Percentiles rank a stretch among this genome's conserved stretches.
These are phyloP conservation scores for Nicotiana sylvestris DNA, from an alignment of 257 asterid genomes.

Conservation along the genomic window DNA sequence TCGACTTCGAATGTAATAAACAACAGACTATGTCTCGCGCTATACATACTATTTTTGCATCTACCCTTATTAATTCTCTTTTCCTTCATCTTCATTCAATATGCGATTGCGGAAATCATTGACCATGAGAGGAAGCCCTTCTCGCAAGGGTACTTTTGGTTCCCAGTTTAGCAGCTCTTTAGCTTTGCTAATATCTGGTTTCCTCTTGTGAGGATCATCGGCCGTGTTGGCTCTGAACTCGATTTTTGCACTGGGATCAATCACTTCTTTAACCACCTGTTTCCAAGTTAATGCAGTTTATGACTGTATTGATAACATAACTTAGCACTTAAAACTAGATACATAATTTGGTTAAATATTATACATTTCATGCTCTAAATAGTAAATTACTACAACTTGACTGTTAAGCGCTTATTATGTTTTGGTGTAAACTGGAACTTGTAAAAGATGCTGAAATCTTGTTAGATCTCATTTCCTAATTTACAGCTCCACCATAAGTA, in stretches of 20 bases:
- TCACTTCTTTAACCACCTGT: slow-evolving; percentile 90
- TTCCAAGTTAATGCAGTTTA: background rate
- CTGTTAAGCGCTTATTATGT: no score
- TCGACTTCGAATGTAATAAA: slow-evolving; percentile 3
- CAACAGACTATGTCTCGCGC: slow-evolving; percentile 9
- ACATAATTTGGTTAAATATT: background rate
- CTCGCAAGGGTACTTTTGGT: slow-evolving; percentile 73
- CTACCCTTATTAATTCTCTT: slow-evolving; percentile 41
- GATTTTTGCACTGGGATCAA: slow-evolving; percentile 80
- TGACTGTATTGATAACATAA: background rate
- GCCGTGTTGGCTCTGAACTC: slow-evolving; percentile 89
- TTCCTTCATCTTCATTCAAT: slow-evolving; percentile 96
- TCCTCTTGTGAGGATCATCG: slow-evolving; percentile 97
- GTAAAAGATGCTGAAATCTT: no score
- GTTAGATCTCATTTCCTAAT: no score
- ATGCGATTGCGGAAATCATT: slow-evolving; percentile 86
- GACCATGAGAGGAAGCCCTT: slow-evolving; percentile 92
- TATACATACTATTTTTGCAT: slow-evolving; percentile 20
- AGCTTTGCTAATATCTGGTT: slow-evolving; percentile 92
- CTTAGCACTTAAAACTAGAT: background rate
- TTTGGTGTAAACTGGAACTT: no score
- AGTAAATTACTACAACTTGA: no score
- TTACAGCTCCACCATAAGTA: no score
- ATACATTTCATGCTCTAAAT: background rate
- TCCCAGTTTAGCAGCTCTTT: slow-evolving; percentile 94